Conservation (phyloP, 495 filamentous ascomycete species). For the Penicillium coffeae region DNA sequence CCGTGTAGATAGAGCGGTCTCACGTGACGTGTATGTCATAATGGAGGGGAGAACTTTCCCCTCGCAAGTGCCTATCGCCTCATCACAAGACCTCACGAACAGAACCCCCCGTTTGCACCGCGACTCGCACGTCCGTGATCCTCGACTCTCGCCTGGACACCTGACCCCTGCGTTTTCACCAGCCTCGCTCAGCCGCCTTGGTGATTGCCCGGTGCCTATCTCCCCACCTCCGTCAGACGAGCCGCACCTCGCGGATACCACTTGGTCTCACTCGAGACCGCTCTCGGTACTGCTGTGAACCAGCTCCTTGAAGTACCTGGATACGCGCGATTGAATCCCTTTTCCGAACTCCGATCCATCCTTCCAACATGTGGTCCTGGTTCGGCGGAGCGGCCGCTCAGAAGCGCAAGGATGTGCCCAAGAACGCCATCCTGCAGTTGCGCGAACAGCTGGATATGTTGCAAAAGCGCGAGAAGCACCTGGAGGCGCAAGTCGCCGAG, state of each 20-base stretch:
- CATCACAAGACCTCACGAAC: slow-evolving; percentile 9
- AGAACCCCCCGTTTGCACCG: not conserved
- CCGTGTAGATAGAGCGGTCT: not conserved
- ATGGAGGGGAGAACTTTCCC: slow-evolving; percentile 32
- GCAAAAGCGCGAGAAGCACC: slow-evolving; percentile 89
- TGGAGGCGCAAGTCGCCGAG: slow-evolving; percentile 87
- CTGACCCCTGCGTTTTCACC: not conserved
- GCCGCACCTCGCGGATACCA: slow-evolving; percentile 6
- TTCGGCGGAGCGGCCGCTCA: slow-evolving; percentile 75
- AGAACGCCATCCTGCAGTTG: slow-evolving; percentile 91
- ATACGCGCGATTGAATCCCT: not conserved
- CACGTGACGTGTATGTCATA: slow-evolving; percentile 49
- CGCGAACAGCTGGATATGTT: slow-evolving; percentile 93
- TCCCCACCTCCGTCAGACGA: slow-evolving; percentile 19
- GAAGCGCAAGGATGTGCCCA: slow-evolving; percentile 88
- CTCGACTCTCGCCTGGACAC: not conserved
- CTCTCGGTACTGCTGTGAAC: slow-evolving; percentile 12
- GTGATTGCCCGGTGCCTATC: slow-evolving; percentile 21
- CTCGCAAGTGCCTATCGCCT: slow-evolving; percentile 20
- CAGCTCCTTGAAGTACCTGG: too few relatives aligned
- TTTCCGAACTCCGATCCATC: not conserved
- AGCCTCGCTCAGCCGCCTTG: not conserved
- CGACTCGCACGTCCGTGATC: not conserved
- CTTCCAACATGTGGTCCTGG: slow-evolving; percentile 71
- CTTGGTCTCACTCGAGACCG: not conserved